Percentiles rank a stretch among this genome's conserved stretches.
Conservation (phyloP, 495 filamentous ascomycete species). For the Annulohypoxylon bovei region DNA sequence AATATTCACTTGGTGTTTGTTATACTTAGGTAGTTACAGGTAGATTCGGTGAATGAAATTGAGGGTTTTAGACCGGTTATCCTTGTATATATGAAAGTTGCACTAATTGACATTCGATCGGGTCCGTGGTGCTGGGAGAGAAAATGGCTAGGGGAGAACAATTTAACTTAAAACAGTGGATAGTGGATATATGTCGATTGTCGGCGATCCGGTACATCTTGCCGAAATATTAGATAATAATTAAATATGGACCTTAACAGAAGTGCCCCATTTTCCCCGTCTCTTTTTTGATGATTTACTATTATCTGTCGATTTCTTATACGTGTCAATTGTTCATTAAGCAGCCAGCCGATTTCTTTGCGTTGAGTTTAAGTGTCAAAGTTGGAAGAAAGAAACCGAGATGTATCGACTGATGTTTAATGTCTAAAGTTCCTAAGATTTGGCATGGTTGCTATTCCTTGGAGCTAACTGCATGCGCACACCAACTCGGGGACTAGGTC, state of each 20-base stretch:
- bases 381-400: neutral
- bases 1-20: too few relatives aligned
- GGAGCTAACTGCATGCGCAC: neutral
- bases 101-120: neutral
- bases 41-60: neutral
- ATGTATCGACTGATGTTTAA: neutral
- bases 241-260: neutral
- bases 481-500: neutral
- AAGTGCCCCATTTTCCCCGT: neutral
- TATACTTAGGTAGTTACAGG: too few relatives aligned
- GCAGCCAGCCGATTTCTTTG: neutral
- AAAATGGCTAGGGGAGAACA: neutral
- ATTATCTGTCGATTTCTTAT: neutral
- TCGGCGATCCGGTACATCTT: constrained; percentile 20
- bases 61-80: neutral
- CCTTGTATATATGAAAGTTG: neutral
- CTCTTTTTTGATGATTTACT: too few relatives aligned
- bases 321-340: neutral
- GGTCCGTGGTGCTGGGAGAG: neutral
- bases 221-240: constrained; percentile 3
- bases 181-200: neutral
- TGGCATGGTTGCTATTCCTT: neutral
- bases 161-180: constrained; percentile 6
- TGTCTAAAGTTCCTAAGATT: neutral
- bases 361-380: too few relatives aligned